Base-by-base conservation (phyloP, 306 rosid species). In the Rubus idaeus region DNA sequence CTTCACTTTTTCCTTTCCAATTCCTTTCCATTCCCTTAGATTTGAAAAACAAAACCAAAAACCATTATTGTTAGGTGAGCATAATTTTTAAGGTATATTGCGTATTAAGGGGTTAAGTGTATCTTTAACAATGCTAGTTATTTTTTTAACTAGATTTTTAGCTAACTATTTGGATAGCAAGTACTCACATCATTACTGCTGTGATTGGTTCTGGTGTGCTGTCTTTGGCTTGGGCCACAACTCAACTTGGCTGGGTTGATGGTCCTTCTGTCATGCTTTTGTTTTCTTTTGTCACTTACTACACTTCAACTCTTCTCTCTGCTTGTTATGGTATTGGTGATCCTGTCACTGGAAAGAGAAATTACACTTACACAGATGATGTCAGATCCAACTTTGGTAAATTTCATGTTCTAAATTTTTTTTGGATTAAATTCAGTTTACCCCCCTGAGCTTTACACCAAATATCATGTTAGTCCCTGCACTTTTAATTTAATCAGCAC, bases 161-260 rank as follows among this genome's bases (percentile, higher is more conserved):
- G n/a, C n/a, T n/a, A 65, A 93, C 84, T 18, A 66, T 78, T 20
- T 93, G 93, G 97, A 93, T 96, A 0, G 87, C 92, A 8, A 90
- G 96, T 84, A 87, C 98, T 45, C 98, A 91, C 83, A 87, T 91
- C 49, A 90, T 93, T 51, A 93, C 98, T 0, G 98, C 97, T 3
- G 97, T 91, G 60, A 90, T 93, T 35, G 98, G 98, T 0, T 90
- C 98, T 5, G 98, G 98, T 5, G 98, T 93, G 65, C 53, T 91
- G 21, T 79, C 98, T 2, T 71, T 93, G 83, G 97, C 97, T 56
- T 93, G 92, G 92, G 97, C 98, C 8, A 80, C 77, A 8, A 97
- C 98, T 40, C 98, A 93, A 76, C 95, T 93, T 39, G 98, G 98
- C 68, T 93, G 98, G 98, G 45, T 91, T 61, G 96, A 90, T 75